Evolutionary conservation across 441 rosid genomes (phyloP).

Genomic region (Populus trichocarpa): DNA sequence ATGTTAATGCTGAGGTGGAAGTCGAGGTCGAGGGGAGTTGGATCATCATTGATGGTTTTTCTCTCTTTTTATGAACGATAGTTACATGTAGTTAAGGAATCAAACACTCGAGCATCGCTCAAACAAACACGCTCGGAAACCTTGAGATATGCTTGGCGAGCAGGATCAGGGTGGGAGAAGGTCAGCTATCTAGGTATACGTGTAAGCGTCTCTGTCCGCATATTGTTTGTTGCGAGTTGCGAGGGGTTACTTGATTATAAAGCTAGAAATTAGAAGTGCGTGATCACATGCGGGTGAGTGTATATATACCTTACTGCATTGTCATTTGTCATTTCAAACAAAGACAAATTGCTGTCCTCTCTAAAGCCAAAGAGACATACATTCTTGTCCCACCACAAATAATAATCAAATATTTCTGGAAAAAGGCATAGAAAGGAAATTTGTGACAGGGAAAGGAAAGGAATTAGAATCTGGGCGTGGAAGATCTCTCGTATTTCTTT

Average conservation of each 20-base stretch:
- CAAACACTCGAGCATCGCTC: too few relatives aligned
- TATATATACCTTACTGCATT: neutral
- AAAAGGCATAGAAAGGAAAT: constrained; percentile 32
- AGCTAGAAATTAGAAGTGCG: neutral
- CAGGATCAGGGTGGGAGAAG: neutral
- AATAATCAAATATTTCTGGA: neutral
- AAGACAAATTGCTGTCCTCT: constrained; percentile 23
- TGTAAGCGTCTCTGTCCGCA: neutral
- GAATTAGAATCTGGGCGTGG: constrained; percentile 22
- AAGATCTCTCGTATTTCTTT: constrained; percentile 14
- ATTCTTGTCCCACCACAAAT: constrained; percentile 27
- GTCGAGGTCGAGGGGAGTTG: too few relatives aligned
- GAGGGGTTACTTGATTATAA: neutral
- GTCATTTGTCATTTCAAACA: constrained; percentile 40
- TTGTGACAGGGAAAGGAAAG: constrained; percentile 27
- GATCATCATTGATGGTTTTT: too few relatives aligned
- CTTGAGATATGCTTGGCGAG: neutral
- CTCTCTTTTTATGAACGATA: too few relatives aligned
- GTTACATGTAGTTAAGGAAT: too few relatives aligned
- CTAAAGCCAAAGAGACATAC: constrained; percentile 20
- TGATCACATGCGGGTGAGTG: neutral
- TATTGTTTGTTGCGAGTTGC: neutral
- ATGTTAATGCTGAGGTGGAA: too few relatives aligned
- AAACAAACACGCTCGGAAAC: too few relatives aligned
- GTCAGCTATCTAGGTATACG: neutral